Base-by-base conservation (phyloP, 2,329 filamentous ascomycete species). In the Iodosphaeria phyllophila region DNA sequence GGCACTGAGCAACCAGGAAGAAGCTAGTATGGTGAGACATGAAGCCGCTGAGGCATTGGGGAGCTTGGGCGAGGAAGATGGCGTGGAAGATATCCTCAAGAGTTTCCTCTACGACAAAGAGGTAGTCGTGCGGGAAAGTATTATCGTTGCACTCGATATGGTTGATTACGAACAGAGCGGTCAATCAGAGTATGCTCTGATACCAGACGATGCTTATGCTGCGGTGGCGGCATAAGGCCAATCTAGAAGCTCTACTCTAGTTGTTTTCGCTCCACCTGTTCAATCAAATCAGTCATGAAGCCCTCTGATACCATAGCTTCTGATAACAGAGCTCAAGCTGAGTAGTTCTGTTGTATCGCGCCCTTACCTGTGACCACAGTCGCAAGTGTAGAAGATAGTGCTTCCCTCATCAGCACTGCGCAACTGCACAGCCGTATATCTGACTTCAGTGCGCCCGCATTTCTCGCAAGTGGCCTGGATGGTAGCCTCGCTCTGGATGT, bases 41-140 rank as follows among this genome's bases (percentile, higher is more conserved):
- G 89, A 98, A 54, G 91, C 89, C 24, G 89, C 91, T 2, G 89
- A 98, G 55, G 89, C 89, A 13, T 67, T 98, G 14, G 89, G 89
- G 14, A 92, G 84, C 42, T 61, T 98, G 16, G 91, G 89, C 13
- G 82, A 92, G 13, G 84, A 93, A 50, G 76, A 83, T 23, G 86
- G 86, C 12, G 89, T 98, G 8, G 84, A 93, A 45, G 79, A 82
- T 28, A 75, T 71, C 4, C 48, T 98, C 42, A 80, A 69, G 51
- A 64, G 60, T 34, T 95, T 93, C 52, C 53, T 95, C 35, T 58
- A 92, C 34, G 91, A 98, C 47, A 71, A 82, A 32, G 86, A 95
- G 51, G 71, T 79, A 47, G 84, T 98, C 5, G 89, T 98, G 20
- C 70, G 83, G 30, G 89, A 98, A 45, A 95, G 86, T 49, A 74